Evolutionary conservation across 495 filamentous ascomycete species (phyloP).

Genomic region (Neurospora africana): DNA sequence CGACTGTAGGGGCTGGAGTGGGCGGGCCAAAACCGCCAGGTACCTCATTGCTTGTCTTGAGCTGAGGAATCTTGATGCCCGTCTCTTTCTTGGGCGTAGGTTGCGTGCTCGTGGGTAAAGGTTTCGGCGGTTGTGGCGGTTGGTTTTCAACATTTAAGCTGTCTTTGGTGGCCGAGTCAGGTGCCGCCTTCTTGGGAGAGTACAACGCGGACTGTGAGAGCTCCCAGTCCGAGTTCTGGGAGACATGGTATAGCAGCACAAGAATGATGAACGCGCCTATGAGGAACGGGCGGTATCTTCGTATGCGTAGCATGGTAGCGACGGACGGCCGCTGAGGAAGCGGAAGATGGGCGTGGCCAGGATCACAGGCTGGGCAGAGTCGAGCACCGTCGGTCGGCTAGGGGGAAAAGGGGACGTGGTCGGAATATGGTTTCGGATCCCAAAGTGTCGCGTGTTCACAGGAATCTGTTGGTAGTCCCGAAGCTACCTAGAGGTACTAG

Average conservation of each 20-base stretch:
- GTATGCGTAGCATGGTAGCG: slow-evolving; percentile 57
- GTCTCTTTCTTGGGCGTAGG: slow-evolving; percentile 12
- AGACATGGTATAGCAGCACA: slow-evolving; percentile 57
- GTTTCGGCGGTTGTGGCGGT: background rate
- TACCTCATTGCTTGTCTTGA: slow-evolving; percentile 24
- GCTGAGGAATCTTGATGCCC: slow-evolving; percentile 25
- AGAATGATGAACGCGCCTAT: slow-evolving; percentile 56
- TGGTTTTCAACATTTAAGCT: background rate
- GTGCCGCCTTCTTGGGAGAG: background rate
- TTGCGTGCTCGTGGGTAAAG: background rate
- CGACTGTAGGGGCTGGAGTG: slow-evolving; percentile 6
- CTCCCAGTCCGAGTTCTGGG: slow-evolving; percentile 38
- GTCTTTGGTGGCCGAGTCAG: background rate
- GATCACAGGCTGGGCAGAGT: background rate
- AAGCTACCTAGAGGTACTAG: background rate
- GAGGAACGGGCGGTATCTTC: slow-evolving; percentile 66
- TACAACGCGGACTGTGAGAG: slow-evolving; percentile 20
- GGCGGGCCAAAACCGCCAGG: slow-evolving; percentile 17
- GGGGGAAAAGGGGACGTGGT: background rate
- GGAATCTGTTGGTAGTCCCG: background rate
- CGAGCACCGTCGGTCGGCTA: background rate
- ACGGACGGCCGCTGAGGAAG: background rate
- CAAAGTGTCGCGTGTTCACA: background rate
- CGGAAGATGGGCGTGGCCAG: background rate
- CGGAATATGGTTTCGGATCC: background rate